Evolutionary conservation across 164 flowering plant species (phyloP).

Genomic region (Brasenia schreberi): DNA sequence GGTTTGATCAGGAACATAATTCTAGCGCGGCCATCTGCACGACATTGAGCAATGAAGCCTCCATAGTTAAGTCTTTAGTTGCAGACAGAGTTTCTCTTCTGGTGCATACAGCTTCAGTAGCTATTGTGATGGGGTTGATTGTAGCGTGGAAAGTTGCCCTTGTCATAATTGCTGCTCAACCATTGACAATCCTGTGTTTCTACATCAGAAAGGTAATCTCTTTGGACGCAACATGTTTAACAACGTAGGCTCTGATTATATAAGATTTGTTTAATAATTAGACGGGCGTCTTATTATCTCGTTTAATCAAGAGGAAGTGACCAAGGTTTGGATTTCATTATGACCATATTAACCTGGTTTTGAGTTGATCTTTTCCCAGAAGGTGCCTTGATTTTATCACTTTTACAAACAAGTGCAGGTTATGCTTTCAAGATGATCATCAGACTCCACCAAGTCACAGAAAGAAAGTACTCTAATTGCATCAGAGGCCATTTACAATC

Average conservation of each 20-base stretch:
- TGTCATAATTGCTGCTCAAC: constrained; percentile 86
- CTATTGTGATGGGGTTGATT: constrained; percentile 63
- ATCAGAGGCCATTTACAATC: constrained; percentile 72
- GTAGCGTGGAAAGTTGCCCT: constrained; percentile 88
- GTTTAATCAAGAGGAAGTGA: too few relatives aligned
- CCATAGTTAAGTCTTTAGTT: constrained; percentile 70
- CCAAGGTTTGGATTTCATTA: too few relatives aligned
- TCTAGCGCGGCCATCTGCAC: constrained; percentile 67
- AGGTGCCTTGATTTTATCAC: too few relatives aligned
- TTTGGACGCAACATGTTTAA: too few relatives aligned
- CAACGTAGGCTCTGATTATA: too few relatives aligned
- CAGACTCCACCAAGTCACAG: constrained; percentile 53
- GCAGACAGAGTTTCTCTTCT: constrained; percentile 64
- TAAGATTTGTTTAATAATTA: too few relatives aligned
- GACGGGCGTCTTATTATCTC: too few relatives aligned
- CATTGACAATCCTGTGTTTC: constrained; percentile 70
- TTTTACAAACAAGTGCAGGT: constrained; percentile 13
- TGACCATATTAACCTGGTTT: too few relatives aligned
- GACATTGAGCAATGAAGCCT: constrained; percentile 65
- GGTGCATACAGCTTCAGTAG: constrained; percentile 65
- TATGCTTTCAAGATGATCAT: constrained; percentile 42
- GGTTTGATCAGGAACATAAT: constrained; percentile 82
- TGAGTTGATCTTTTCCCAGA: too few relatives aligned
- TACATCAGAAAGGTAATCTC: constrained; percentile 34
- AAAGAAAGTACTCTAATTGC: constrained; percentile 75